Evolutionary conservation across 495 filamentous ascomycete genomes (phyloP).

Genomic region (Trichoderma gamsii): DNA sequence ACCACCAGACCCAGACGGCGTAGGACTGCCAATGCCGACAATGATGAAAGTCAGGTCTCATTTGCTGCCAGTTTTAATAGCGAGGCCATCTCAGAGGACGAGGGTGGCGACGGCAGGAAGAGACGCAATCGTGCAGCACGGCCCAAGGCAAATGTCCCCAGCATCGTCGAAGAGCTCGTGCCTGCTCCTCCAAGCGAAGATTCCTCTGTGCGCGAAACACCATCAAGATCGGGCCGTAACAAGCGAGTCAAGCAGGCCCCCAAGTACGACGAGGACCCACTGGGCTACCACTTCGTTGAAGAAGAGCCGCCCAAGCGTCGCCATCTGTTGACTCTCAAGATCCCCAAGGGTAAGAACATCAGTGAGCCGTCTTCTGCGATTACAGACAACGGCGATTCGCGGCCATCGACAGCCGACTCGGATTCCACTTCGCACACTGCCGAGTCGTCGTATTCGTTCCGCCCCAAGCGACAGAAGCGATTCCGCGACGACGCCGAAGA

Average conservation of each 20-base stretch:
- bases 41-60: not conserved
- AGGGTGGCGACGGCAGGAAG: not conserved
- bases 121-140: not conserved
- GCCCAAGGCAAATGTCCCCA: not conserved
- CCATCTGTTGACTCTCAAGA: conserved; percentile 21
- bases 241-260: not conserved
- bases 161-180: conserved; percentile 2
- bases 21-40: conserved; percentile 13
- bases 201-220: not conserved
- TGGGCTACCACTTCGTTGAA: not conserved
- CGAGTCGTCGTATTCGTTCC: conserved; percentile 33
- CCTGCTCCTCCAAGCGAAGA: not conserved
- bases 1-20: conserved; percentile 30
- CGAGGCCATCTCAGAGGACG: not conserved
- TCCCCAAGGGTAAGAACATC: conserved; percentile 22
- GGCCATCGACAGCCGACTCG: conserved; percentile 31
- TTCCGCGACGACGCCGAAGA: conserved; percentile 32
- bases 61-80: not conserved
- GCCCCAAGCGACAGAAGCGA: conserved; percentile 33
- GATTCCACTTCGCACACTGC: conserved; percentile 26
- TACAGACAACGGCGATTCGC: conserved; percentile 20
- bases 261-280: not conserved
- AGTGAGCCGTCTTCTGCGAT: conserved; percentile 23
- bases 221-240: not conserved
- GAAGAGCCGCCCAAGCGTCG: conserved; percentile 16